phyloP scores from a whole-genome alignment of 306 rosid species.

The Cicer pinnatifidum region DNA sequence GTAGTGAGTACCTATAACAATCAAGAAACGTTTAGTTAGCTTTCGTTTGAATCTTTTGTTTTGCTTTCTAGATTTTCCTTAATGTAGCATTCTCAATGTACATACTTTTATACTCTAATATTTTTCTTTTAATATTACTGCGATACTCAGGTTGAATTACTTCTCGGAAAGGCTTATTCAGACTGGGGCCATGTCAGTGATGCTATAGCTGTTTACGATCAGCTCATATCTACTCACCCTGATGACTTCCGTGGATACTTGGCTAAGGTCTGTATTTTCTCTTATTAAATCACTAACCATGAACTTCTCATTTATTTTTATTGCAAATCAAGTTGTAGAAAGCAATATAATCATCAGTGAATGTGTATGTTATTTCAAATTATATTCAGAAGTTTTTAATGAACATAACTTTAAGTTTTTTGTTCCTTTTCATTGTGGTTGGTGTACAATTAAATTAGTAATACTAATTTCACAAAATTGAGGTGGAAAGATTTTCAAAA shows the following conservation, averaged over 20 bases:
- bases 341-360: background rate
- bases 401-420: constrained; percentile 4
- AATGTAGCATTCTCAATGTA: constrained; percentile 29
- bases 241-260: constrained; percentile 91
- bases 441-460: background rate
- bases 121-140: constrained; percentile 1
- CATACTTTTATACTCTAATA: constrained; percentile 12
- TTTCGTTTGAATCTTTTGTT: constrained; percentile 27
- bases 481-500: background rate
- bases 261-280: constrained; percentile 68
- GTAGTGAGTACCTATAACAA: constrained; percentile 13
- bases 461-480: background rate
- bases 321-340: constrained; percentile 12
- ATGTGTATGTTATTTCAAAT: background rate
- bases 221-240: constrained; percentile 75
- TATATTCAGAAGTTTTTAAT: constrained; percentile 6
- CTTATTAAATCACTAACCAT: constrained; percentile 14
- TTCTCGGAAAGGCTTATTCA: constrained; percentile 93
- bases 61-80: constrained; percentile 23
- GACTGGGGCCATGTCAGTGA: constrained; percentile 93
- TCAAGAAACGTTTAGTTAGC: constrained; percentile 4
- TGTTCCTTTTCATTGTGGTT: background rate
- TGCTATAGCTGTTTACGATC: constrained; percentile 85
- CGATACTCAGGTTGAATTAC: constrained; percentile 80
- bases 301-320: constrained; percentile 12